These are phyloP conservation scores for Forsythia viridissima DNA, from an alignment of 257 asterid species.

Conservation along the genomic window DNA sequence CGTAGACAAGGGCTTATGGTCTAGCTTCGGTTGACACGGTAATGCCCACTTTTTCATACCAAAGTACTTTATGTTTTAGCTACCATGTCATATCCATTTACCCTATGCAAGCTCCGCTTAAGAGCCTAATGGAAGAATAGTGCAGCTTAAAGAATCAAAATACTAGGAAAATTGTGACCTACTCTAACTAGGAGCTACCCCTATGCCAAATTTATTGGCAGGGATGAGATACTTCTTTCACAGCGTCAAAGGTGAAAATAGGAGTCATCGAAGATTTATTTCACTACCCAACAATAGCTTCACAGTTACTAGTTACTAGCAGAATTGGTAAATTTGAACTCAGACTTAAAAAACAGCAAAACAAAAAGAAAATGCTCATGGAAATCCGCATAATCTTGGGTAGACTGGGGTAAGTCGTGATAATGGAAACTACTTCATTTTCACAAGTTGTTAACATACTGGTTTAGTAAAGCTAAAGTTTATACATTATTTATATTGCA, in stretches of 20 bases:
- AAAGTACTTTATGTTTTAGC: background rate
- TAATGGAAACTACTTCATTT: background rate
- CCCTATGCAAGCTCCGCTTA: background rate
- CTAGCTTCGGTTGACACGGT: too few relatives aligned
- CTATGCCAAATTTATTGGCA: background rate
- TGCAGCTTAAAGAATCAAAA: too few relatives aligned
- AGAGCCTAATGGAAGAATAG: too few relatives aligned
- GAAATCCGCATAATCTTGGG: constrained; percentile 95
- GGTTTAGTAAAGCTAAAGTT: background rate
- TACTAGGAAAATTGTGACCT: background rate
- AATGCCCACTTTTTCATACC: too few relatives aligned
- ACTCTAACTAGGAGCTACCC: background rate
- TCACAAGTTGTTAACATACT: background rate
- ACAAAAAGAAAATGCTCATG: constrained; percentile 20
- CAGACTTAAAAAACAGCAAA: background rate
- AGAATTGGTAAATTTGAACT: background rate
- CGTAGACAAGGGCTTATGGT: too few relatives aligned
- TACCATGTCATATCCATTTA: background rate
- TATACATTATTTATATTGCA: background rate
- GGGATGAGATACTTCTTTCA: background rate
- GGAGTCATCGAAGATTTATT: background rate
- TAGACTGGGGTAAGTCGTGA: constrained; percentile 90
- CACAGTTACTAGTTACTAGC: background rate
- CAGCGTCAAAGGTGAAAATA: too few relatives aligned
- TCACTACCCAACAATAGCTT: background rate